Evolutionary conservation across 2,329 filamentous ascomycete genomes (phyloP), one percentile per base, ranked within the genome.

Genomic region (Penicillium psychrosexuale): DNA sequence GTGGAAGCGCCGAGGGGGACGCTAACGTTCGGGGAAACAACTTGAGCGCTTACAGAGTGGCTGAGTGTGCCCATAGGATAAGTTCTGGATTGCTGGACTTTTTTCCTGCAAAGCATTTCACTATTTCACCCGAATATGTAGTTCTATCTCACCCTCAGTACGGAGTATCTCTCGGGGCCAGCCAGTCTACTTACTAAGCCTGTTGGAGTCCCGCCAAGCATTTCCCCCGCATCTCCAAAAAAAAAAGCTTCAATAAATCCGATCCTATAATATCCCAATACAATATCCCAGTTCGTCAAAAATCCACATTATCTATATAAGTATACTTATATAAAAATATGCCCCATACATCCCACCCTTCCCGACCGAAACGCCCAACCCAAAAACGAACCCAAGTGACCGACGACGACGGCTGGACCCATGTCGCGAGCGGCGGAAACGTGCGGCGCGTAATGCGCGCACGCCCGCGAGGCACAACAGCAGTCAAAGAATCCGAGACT

Each of bases 381-480:
- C 45, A 66, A 43, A 75, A 74, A 60, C 72, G 72, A 36, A 61
- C 70, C 40, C 58, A 73, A 65, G 58, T 76, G 50, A 71, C 69
- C 48, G 74, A 74, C 60, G 53, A 66, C 22, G 65, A 74, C 45
- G 75, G 75, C 65, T 78, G 75, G 75, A 77, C 75, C 24, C 75
- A 77, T 59, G 67, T 78, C 56, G 70, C 71, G 19, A 74, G 64
- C 33, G 62, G 52, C 54, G 58, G 53, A 49, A 67, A 66, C 47
- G 67, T 65, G 39, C 64, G 66, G 45, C 68, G 68, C 33, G 60
- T 60, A 34, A 43, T 63, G 30, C 64, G 60, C 54, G 55, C 52
- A 24, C 56, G 38, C 31, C 47, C 39, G 36, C 37, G 28, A 31
- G 47, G 9, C 13, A 31, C 47, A 33, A 42, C 37, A 24, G 37